Percentiles rank a stretch among this genome's conserved stretches.
Evolutionary conservation across 306 rosid genomes (phyloP).

Genomic region (Phaseolus lunatus): DNA sequence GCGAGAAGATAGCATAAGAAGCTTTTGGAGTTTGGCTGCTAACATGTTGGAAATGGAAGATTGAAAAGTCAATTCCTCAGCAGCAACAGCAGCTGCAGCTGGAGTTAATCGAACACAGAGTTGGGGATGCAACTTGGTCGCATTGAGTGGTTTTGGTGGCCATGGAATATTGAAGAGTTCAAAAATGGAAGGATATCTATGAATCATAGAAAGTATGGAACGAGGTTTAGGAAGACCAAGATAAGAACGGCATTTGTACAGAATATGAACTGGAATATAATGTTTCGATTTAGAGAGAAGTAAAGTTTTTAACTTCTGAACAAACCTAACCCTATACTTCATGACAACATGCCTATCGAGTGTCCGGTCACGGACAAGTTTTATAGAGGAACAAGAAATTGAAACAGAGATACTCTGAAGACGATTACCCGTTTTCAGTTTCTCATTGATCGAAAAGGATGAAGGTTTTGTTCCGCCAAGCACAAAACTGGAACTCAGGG

Average conservation of each 20-base stretch:
- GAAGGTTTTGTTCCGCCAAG: conserved; percentile 43
- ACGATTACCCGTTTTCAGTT: conserved; percentile 35
- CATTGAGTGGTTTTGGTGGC: conserved; percentile 76
- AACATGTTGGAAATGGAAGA: conserved; percentile 58
- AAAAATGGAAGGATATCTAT: conserved; percentile 83
- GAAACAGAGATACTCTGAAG: conserved; percentile 40
- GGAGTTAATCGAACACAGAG: conserved; percentile 92
- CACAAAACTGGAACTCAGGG: conserved; percentile 54
- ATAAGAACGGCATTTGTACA: conserved; percentile 80
- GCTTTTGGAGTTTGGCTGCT: conserved; percentile 87
- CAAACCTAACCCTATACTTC: conserved; percentile 75
- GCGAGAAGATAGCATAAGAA: conserved; percentile 89
- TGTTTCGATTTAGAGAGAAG: conserved; percentile 92
- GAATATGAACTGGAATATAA: conserved; percentile 74
- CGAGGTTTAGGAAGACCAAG: conserved; percentile 70
- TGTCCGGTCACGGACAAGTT: conserved; percentile 73
- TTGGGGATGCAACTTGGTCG: conserved; percentile 74
- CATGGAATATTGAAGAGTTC: conserved; percentile 71
- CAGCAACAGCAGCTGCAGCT: conserved; percentile 82
- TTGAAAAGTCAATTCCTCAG: conserved; percentile 65
- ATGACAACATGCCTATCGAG: conserved; percentile 77
- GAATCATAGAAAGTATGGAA: conserved; percentile 77
- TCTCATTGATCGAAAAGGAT: conserved; percentile 40
- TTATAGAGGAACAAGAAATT: conserved; percentile 65
- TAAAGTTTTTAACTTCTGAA: conserved; percentile 78